These are phyloP conservation scores for Francoa sonchifolia DNA, from an alignment of 441 rosid species.

Conservation along the genomic window DNA sequence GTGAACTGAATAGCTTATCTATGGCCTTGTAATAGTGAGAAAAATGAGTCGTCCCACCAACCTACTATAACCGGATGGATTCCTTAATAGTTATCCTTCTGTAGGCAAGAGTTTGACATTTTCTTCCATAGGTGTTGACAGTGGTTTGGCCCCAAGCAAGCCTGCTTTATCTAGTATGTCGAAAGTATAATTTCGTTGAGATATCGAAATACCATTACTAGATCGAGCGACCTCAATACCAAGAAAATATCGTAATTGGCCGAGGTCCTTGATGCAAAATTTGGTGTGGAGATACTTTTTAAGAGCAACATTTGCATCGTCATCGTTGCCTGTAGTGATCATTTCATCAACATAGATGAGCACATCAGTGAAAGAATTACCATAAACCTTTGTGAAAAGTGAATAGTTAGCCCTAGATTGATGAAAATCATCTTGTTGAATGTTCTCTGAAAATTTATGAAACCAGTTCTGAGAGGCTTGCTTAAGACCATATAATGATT, in stretches of 20 bases:
- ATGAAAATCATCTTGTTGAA: background rate
- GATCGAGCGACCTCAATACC: background rate
- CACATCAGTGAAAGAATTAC: background rate
- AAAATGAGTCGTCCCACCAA: background rate
- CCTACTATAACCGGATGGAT: background rate
- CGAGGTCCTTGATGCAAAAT: background rate
- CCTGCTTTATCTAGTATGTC: background rate
- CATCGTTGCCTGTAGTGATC: background rate
- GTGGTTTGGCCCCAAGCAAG: background rate
- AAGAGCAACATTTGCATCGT: accelerated
- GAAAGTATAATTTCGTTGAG: background rate
- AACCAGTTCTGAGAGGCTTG: background rate
- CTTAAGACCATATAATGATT: background rate
- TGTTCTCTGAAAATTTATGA: background rate
- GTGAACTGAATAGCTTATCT: background rate
- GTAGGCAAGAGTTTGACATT: background rate
- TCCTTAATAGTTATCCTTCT: background rate
- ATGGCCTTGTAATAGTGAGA: background rate
- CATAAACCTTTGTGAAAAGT: background rate
- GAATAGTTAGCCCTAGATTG: constrained; percentile 2
- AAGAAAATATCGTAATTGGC: background rate
- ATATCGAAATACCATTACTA: background rate
- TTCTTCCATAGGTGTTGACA: background rate
- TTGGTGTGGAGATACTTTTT: background rate
- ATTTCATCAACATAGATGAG: background rate